Evolutionary conservation across 108 stramenopile species (phyloP).

Genomic region (Asterionellopsis glacialis): DNA sequence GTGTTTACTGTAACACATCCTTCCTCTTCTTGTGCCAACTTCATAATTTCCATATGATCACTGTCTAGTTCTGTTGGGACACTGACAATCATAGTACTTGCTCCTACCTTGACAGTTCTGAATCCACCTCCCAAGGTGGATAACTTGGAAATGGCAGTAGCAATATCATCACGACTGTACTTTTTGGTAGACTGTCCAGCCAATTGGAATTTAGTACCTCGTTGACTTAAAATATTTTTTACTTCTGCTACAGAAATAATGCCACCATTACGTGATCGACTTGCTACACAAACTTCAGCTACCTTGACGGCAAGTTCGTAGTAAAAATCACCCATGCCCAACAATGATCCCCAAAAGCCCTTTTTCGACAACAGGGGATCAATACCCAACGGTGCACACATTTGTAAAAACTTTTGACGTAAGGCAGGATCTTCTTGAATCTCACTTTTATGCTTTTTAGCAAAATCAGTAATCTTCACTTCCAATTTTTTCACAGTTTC

Average conservation of each 20-base stretch:
- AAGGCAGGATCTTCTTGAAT: constrained; percentile 92
- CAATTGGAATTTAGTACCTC: constrained; percentile 53
- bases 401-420: constrained; percentile 90
- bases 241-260: constrained; percentile 86
- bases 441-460: constrained; percentile 82
- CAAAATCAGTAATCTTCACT: constrained; percentile 80
- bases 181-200: constrained; percentile 15
- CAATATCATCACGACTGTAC: constrained; percentile 66
- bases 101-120: constrained; percentile 66
- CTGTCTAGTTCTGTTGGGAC: constrained; percentile 83
- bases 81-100: constrained; percentile 67
- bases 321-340: constrained; percentile 93
- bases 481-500: constrained; percentile 77
- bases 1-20: constrained; percentile 56
- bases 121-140: constrained; percentile 79
- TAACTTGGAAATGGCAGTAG: constrained; percentile 74
- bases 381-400: constrained; percentile 89
- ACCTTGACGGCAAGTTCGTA: constrained; percentile 98
- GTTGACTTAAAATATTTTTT: constrained; percentile 47
- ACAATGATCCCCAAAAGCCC: constrained; percentile 63
- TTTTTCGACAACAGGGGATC: constrained; percentile 77
- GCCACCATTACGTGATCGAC: constrained; percentile 90
- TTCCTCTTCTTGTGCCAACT: constrained; percentile 47
- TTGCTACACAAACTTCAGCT: constrained; percentile 89
- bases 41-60: constrained; percentile 83